A percentile compares a stretch with the other conserved stretches of the same genome.
These are phyloP conservation scores for Candida easanensis DNA, from an alignment of 805 yeast species.

Conservation along the genomic window DNA sequence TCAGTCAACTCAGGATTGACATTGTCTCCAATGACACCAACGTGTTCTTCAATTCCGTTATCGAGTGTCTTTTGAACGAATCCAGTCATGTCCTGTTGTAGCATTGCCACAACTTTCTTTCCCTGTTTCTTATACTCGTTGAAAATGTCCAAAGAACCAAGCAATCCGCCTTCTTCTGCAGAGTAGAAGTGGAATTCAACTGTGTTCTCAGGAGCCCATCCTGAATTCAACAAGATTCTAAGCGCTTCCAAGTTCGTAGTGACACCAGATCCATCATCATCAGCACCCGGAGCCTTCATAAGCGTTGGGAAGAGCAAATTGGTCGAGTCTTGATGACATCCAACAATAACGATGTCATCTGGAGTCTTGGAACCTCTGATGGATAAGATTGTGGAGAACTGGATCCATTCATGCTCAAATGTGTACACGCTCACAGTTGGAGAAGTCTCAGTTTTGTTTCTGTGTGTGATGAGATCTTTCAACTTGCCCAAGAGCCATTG, in stretches of 20 bases:
- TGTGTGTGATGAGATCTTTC: conserved; percentile 24
- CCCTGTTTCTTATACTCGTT: conserved; percentile 44
- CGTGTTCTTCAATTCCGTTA: conserved; percentile 50
- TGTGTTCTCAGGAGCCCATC: conserved; percentile 61
- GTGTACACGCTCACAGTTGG: conserved; percentile 40
- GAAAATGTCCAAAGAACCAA: conserved; percentile 83
- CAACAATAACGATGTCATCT: conserved; percentile 61
- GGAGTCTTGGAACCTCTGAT: conserved; percentile 47
- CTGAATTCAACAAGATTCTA: conserved; percentile 48
- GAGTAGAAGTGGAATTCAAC: conserved; percentile 92
- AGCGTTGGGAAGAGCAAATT: conserved; percentile 68
- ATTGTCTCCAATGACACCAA: conserved; percentile 61
- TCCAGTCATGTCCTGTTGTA: conserved; percentile 83
- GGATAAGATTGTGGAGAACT: conserved; percentile 68
- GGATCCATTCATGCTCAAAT: conserved; percentile 74
- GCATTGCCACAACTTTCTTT: conserved; percentile 68
- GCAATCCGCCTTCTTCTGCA: conserved; percentile 90
- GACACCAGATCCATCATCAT: conserved; percentile 90
- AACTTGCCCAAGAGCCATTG: conserved; percentile 61
- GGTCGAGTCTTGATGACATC: conserved; percentile 87
- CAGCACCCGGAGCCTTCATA: conserved; percentile 88
- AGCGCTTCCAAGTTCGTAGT: conserved; percentile 75
- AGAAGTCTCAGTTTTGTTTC: conserved; percentile 16
- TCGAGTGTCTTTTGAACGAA: conserved; percentile 27
- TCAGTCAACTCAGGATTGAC: conserved; percentile 25